Evolutionary conservation across 441 rosid genomes (phyloP).

Genomic region (Eutrema salsugineum): DNA sequence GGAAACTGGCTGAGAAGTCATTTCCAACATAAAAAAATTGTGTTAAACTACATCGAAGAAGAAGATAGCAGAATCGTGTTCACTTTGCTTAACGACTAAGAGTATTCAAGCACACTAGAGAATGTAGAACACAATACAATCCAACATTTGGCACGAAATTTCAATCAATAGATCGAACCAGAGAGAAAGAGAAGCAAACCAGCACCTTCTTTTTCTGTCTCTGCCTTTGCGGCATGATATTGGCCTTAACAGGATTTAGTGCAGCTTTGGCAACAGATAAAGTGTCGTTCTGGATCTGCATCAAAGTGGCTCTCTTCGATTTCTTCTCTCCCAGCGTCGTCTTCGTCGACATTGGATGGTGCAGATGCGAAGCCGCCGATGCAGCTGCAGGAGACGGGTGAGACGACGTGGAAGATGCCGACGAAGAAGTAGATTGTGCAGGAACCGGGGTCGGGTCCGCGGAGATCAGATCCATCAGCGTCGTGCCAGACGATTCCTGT

Average conservation of each 20-base stretch:
- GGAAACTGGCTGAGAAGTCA: conserved; percentile 78
- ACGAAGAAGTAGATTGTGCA: conserved; percentile 40
- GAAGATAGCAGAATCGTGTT: neutral
- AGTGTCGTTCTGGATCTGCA: conserved; percentile 96
- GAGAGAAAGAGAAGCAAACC: conserved; percentile 5
- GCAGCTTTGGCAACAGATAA: conserved; percentile 94
- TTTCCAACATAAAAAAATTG: conserved; percentile 8
- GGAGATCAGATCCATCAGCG: conserved; percentile 98
- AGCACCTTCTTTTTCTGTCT: conserved; percentile 58
- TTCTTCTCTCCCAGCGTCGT: conserved; percentile 75
- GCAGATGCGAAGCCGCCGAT: conserved; percentile 32
- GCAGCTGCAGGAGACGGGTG: conserved; percentile 34
- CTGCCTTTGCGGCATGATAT: conserved; percentile 79
- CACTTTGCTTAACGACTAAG: neutral
- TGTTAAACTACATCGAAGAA: conserved; percentile 5
- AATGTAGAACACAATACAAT: neutral
- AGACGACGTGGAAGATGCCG: conserved; percentile 39
- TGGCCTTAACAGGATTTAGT: conserved; percentile 65
- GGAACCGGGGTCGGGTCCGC: conserved; percentile 72
- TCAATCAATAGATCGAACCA: neutral
- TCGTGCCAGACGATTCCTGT: conserved; percentile 85
- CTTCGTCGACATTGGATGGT: conserved; percentile 40
- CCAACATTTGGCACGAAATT: neutral
- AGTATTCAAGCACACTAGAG: neutral
- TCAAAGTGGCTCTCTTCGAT: conserved; percentile 72